phyloP scores from a whole-genome alignment of 768 basidiomycete genomes.

The Filobasidium floriforme region DNA sequence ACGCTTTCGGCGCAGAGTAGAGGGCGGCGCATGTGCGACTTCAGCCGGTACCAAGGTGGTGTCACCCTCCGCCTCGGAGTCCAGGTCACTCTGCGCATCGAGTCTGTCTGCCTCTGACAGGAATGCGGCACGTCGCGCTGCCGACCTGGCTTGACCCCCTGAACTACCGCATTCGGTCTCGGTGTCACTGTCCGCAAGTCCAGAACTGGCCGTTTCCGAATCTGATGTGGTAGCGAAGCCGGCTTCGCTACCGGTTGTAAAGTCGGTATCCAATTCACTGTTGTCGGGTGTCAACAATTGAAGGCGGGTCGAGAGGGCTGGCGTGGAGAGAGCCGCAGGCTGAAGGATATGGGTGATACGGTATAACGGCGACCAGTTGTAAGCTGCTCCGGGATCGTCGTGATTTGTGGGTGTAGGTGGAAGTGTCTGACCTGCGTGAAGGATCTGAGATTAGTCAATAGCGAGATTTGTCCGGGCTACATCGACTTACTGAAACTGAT shows the following conservation, averaged over 20 bases:
- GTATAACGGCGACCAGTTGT: constrained; percentile 16
- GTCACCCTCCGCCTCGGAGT: constrained; percentile 12
- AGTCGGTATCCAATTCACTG: constrained; percentile 26
- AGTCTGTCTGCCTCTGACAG: constrained; percentile 8
- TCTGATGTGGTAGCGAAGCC: constrained; percentile 3
- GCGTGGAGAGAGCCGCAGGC: constrained; percentile 28
- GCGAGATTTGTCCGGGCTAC: neutral
- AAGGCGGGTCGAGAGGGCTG: constrained; percentile 7
- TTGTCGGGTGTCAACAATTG: constrained; percentile 38
- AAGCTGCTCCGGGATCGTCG: no score
- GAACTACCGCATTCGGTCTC: constrained; percentile 13
- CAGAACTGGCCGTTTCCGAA: neutral
- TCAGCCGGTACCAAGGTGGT: constrained; percentile 5
- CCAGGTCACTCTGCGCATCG: neutral
- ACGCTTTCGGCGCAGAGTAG: neutral
- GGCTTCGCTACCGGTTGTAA: constrained; percentile 19
- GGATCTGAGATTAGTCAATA: neutral
- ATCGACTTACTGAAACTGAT: constrained; percentile 39
- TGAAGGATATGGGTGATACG: constrained; percentile 41
- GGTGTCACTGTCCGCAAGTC: constrained; percentile 5
- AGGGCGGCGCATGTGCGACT: no score
- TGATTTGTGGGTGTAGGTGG: constrained; percentile 10
- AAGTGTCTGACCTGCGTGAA: constrained; percentile 34
- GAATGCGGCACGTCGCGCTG: neutral
- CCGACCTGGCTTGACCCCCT: neutral